Conservation (phyloP, 306 rosid species). For the Rosa lucieae region DNA sequence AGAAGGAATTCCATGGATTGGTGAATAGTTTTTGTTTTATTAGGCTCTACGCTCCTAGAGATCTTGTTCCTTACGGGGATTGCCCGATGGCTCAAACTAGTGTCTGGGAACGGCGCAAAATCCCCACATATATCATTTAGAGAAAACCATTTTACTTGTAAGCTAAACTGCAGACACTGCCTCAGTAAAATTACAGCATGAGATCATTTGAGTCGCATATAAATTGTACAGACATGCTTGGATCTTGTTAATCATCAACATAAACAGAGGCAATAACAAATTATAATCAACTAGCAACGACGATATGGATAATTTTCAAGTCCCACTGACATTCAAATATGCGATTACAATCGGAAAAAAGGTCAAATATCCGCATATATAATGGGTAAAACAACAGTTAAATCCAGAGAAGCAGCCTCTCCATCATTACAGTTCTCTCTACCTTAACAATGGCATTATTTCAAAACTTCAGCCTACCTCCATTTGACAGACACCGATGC, state of each 20-base stretch:
- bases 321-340: slow-evolving; percentile 3
- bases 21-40: neutral
- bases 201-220: no score
- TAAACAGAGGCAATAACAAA: neutral
- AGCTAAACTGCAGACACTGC: neutral
- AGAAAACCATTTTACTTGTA: neutral
- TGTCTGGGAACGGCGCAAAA: no score
- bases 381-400: slow-evolving; percentile 30
- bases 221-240: no score
- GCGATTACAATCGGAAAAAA: neutral
- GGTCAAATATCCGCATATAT: slow-evolving; percentile 26
- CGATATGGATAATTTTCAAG: neutral
- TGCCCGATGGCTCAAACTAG: neutral
- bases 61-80: neutral
- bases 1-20: neutral
- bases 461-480: slow-evolving; percentile 43
- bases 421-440: slow-evolving; percentile 38
- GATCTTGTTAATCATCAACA: neutral
- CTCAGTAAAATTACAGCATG: neutral
- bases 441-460: slow-evolving; percentile 51
- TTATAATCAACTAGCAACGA: neutral
- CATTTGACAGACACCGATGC: slow-evolving; percentile 16
- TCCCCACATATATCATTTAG: neutral
- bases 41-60: neutral
- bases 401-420: slow-evolving; percentile 34